Conservation (phyloP, 1,284 basidiomycete species). For the Cutaneotrichosporon sp. region DNA sequence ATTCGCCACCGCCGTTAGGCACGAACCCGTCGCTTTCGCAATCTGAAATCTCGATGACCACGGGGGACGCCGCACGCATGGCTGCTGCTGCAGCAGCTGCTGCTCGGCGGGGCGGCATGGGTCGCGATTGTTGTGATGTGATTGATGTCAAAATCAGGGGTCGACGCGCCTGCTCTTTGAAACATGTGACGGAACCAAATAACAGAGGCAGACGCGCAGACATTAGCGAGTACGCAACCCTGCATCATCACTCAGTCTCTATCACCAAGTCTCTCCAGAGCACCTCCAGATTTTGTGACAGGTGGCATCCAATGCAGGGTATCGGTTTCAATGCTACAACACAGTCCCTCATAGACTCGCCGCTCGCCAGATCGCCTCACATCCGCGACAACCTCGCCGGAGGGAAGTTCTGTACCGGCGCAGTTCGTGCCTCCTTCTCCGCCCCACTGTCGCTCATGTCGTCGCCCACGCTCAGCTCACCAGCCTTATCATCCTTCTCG, state of each 20-base stretch:
- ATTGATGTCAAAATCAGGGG: no score
- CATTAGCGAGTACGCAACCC: no score
- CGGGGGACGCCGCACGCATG: neutral
- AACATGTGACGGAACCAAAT: slow-evolving; percentile 7
- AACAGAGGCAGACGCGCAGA: no score
- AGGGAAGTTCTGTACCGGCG: neutral
- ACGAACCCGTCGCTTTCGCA: slow-evolving; percentile 1
- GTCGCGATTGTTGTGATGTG: no score
- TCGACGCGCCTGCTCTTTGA: neutral
- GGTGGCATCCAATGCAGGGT: slow-evolving; percentile 6
- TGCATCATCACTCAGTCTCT: no score
- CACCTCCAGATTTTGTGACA: no score
- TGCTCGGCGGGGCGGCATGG: slow-evolving; percentile 1
- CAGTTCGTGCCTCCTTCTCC: neutral
- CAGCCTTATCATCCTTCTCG: neutral
- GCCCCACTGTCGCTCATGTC: neutral
- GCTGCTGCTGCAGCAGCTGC: slow-evolving; percentile 1
- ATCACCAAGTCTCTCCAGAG: no score
- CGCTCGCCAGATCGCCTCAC: no score
- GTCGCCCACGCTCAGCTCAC: neutral
- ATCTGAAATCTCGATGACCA: slow-evolving; percentile 3
- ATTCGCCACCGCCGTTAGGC: neutral
- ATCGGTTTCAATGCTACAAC: slow-evolving; percentile 2
- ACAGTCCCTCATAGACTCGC: no score
- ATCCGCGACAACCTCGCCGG: neutral